Percentiles rank a stretch among this genome's conserved stretches.
These are phyloP conservation scores for Clitopilus passeckerianus DNA, from an alignment of 768 basidiomycete genomes.

Conservation along the genomic window DNA sequence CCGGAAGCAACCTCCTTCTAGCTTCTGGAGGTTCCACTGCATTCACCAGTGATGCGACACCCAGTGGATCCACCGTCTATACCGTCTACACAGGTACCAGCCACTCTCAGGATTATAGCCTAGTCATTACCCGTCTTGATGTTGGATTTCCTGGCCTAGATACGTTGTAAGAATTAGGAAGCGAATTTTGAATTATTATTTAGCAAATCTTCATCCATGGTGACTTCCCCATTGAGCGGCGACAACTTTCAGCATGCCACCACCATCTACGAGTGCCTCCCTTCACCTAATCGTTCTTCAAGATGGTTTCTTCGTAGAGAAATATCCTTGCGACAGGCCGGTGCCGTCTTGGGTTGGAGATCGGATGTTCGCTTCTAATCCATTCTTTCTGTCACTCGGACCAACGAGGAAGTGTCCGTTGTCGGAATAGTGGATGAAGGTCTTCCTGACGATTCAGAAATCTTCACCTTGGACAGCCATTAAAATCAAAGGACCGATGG, in stretches of 20 bases:
- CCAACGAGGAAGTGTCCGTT: slow-evolving; percentile 56
- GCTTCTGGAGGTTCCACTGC: slow-evolving; percentile 44
- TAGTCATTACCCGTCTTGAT: slow-evolving; percentile 31
- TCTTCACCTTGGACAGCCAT: slow-evolving; percentile 52
- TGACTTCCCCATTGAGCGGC: background rate
- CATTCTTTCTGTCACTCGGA: slow-evolving; percentile 55
- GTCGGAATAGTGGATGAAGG: slow-evolving; percentile 38
- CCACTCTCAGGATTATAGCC: slow-evolving; percentile 28
- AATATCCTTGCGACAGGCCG: slow-evolving; percentile 22
- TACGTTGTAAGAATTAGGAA: no score
- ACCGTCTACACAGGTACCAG: slow-evolving; percentile 31
- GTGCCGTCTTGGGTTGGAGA: slow-evolving; percentile 10
- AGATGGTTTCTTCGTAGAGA: slow-evolving; percentile 39
- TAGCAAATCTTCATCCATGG: no score
- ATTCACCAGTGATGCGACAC: slow-evolving; percentile 45
- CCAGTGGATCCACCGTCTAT: slow-evolving; percentile 44
- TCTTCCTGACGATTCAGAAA: slow-evolving; percentile 30
- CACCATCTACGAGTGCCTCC: slow-evolving; percentile 38
- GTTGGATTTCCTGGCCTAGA: no score
- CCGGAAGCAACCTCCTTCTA: slow-evolving; percentile 41
- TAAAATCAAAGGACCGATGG: slow-evolving; percentile 63
- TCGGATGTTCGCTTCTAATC: slow-evolving; percentile 27
- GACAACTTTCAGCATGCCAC: slow-evolving; percentile 25
- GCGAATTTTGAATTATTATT: no score
- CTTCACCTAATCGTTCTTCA: slow-evolving; percentile 43